Evolutionary conservation across 2,329 filamentous ascomycete species (phyloP), one percentile per base, ranked within the genome.

Genomic region (Talaromyces rugulosus): DNA sequence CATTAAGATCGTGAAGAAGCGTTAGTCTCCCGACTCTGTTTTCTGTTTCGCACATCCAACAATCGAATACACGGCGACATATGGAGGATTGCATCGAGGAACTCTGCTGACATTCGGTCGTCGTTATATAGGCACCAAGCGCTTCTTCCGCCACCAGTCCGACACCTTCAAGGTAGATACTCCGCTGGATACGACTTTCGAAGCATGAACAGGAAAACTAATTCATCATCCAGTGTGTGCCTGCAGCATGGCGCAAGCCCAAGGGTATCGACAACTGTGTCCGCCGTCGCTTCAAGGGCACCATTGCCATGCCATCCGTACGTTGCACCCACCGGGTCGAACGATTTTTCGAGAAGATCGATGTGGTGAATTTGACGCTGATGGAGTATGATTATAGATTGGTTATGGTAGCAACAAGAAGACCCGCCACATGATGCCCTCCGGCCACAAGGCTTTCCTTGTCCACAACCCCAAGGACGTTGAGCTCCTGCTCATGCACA

Each of bases 181-280:
- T 40, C 47, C 28, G 47, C 18, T 9, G 47, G 2, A 33, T 14
- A 14, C 33, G 16, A 23, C 11, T 12, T n/a, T 58, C 14, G 30
- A 6, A 42, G 31, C 33, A 47, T 30, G 11, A 34, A 50, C n/a
- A 27, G 12, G 12, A 36, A 30, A 51, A 55, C 58, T 60, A 18
- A 60, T 56, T 54, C 51, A 53, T 56, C 12, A 30, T 47, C 42
- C 33, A 60, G 85, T 89, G 95, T 80, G 89, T 98, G 73, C 89
- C 86, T 78, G 80, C 90, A 72, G 89, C 87, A 87, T 99, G 95
- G 95, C 90, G 95, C 84, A 99, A 98, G 88, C 95, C 95, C 73
- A 99, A 99, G 91, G 95, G 95, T 92, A 99, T 99, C 83, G 95
- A 99, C 85, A 96, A 93, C 86, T 86, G 91, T 77, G 94, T 99